These are phyloP conservation scores for Cercospora sojina DNA, from an alignment of 2,329 filamentous ascomycete genomes.

Conservation along the genomic window DNA sequence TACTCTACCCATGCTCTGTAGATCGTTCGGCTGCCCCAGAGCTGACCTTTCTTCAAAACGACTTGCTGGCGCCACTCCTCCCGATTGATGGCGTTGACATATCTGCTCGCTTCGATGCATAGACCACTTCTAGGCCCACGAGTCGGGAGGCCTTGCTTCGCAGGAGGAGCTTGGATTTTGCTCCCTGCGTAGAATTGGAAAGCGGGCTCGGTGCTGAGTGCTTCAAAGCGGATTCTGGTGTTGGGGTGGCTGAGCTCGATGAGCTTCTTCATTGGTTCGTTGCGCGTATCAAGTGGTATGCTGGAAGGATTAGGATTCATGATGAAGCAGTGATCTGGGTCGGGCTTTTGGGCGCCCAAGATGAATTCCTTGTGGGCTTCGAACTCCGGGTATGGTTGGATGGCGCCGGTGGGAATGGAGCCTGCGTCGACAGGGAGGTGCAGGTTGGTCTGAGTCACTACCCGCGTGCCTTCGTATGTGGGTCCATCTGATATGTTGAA, in stretches of 20 bases:
- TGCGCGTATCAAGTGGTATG: constrained; percentile 53
- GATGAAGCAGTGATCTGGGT: constrained; percentile 90
- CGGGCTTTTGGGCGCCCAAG: constrained; percentile 67
- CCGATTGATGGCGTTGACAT: constrained; percentile 83
- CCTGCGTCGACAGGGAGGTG: constrained; percentile 73
- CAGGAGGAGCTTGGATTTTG: constrained; percentile 73
- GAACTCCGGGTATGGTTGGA: constrained; percentile 64
- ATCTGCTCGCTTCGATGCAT: constrained; percentile 89
- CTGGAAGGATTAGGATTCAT: constrained; percentile 61
- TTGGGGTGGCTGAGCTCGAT: constrained; percentile 71
- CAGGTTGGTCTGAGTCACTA: constrained; percentile 57
- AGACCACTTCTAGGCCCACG: constrained; percentile 72
- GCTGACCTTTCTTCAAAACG: constrained; percentile 77
- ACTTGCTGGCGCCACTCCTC: constrained; percentile 77
- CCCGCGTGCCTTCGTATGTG: constrained; percentile 63
- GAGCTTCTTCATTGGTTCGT: constrained; percentile 62
- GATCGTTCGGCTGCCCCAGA: constrained; percentile 76
- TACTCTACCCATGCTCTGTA: constrained; percentile 78
- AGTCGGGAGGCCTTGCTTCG: constrained; percentile 57
- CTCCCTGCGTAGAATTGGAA: constrained; percentile 97
- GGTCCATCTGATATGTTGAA: constrained; percentile 65
- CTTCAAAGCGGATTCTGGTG: constrained; percentile 77
- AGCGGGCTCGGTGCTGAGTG: constrained; percentile 86
- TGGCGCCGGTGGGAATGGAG: constrained; percentile 71
- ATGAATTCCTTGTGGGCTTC: constrained; percentile 67